Evolutionary conservation across 805 yeast species (phyloP).

Genomic region (Nakazawaea molendinolei): DNA sequence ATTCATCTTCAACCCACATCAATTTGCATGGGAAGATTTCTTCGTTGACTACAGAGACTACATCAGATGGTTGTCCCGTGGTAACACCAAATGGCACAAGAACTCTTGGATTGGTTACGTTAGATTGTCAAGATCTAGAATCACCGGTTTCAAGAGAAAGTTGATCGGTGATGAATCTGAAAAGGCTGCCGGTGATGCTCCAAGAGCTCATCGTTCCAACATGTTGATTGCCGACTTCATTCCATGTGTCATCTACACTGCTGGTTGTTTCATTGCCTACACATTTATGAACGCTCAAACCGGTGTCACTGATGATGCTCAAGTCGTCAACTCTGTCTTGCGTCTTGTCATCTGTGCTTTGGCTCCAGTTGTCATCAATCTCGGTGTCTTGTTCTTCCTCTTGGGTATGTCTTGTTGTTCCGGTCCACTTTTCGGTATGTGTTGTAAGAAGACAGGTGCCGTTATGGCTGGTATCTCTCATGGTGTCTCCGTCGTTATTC

Average conservation of each 20-base stretch:
- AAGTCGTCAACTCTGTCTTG: constrained; percentile 58
- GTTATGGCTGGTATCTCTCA: constrained; percentile 95
- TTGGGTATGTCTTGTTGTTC: constrained; percentile 90
- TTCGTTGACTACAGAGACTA: constrained; percentile 94
- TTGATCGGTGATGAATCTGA: constrained; percentile 72
- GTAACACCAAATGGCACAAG: constrained; percentile 84
- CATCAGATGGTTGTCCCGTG: constrained; percentile 87
- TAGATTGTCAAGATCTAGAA: constrained; percentile 75
- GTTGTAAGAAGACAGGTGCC: constrained; percentile 96
- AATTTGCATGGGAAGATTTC: constrained; percentile 93
- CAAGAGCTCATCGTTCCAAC: constrained; percentile 77
- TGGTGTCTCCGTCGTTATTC: constrained; percentile 86
- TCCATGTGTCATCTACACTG: constrained; percentile 68
- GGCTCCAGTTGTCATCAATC: constrained; percentile 86
- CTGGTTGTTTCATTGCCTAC: constrained; percentile 74
- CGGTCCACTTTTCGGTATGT: constrained; percentile 89
- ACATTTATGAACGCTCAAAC: constrained; percentile 82
- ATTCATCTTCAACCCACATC: constrained; percentile 95
- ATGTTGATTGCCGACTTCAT: constrained; percentile 63
- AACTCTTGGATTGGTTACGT: constrained; percentile 85
- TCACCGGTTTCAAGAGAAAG: constrained; percentile 79
- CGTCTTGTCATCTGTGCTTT: constrained; percentile 76
- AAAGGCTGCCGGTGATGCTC: constrained; percentile 76
- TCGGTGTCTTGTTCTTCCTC: constrained; percentile 76
- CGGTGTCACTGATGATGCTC: constrained; percentile 51